Base-by-base conservation (phyloP, 768 basidiomycete genomes). In the Pulveroboletus sp. region DNA sequence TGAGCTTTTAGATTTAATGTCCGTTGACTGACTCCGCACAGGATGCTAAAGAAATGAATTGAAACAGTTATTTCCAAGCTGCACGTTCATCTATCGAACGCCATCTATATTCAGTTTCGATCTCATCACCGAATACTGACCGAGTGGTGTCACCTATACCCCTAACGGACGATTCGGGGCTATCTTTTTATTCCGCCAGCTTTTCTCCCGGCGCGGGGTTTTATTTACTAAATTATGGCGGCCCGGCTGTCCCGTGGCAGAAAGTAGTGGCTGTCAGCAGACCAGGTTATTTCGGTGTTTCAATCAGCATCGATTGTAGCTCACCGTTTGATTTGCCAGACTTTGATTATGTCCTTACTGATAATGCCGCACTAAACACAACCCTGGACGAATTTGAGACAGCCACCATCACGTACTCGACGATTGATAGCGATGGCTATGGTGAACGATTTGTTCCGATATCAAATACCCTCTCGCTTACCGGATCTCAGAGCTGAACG, bases 201-300 rank as follows among this genome's bases (percentile, higher is more conserved):
- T 97, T 98, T 72, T 97, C 93, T 1, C 92, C 97, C 1, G 68
- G 80, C 25, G 90, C 84, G 2, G 89, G 87, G 2, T 97, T 87
- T 67, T 97, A 94, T 66, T 68, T 91, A 12, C 71, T 95, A 21
- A 75, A 70, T 54, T 95, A 97, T 62, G 64, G 73, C 24, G 95
- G 94, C 1, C 94, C 94, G 4, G 76, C 76, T 20, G 77, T 89
- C 12, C 97, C 97, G 0, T 92, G 87, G 85, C 93, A 97, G 69
- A 85, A 78, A 60, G 75, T 98, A 16, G 60, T 90, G 21, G 73
- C 84, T 52, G 73, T 77, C 8, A 76, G 67, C 32, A 73, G 76
- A 32, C 52, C 70, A 34, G 67, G 79, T 80, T 43, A 55, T 74
- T 65, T 33, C 33, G 29, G 50, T 42, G 12, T 46, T 34, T 50